Base-by-base conservation (phyloP, 345 rosid genomes). In the Turritis glabra region DNA sequence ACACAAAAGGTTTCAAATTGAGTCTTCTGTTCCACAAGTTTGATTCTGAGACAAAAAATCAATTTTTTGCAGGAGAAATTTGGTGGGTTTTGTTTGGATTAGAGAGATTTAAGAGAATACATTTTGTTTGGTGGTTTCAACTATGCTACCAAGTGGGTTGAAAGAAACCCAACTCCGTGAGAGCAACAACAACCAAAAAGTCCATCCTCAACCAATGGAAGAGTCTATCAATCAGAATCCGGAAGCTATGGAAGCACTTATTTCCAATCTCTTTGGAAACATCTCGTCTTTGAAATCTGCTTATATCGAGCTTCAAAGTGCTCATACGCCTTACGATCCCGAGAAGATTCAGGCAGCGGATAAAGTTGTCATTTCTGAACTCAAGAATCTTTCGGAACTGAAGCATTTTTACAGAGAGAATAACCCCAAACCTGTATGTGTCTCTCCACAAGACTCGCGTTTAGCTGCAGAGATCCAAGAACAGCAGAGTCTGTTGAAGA, bases 201-300 rank as follows among this genome's bases (percentile, higher is more conserved):
- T 89, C 55, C 89, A 91, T 78, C 97, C 97, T 78, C 97, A 91
- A 81, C 97, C 97, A 43, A 87, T 87, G 94, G 94, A 91, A 87
- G 92, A 87, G 58, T 75, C 86, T 40, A 80, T 80, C 62, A 84
- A 82, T 79, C 94, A 84, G 69, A 84, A 87, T 71, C 92, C 90
- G 3, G 90, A 91, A 81, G 92, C 94, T 62, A 65, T 86, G 74
- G 94, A 91, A 79, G 83, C 89, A 72, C 74, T 91, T 71, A 86
- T 89, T 64, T 83, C 94, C 46, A 89, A 87, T 74, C 43, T 91
- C 38, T 91, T 91, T 68, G 54, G 85, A 9, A 89, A 90, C 75
- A 87, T 90, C 70, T 90, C 97, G 8, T 81, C 92, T 23, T 78
- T 91, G 37, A 91, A 91, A 71, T 85, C 97, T 0, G 95, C 97